Conservation (phyloP, 2,329 filamentous ascomycete genomes). For the Aspergillus transmontanensis region DNA sequence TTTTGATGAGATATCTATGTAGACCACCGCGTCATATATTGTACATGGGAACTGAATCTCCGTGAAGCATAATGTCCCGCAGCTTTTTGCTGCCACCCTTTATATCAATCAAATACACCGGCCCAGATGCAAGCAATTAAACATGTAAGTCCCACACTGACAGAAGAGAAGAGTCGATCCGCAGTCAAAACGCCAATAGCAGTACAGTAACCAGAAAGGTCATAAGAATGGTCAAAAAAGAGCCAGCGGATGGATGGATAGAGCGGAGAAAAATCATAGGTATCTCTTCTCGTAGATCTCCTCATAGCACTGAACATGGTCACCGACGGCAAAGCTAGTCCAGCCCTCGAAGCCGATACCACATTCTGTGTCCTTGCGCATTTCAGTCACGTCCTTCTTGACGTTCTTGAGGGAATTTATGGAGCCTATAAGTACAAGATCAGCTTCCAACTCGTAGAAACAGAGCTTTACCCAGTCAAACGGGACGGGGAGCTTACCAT, state of each 20-base stretch:
- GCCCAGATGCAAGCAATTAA: constrained; percentile 5
- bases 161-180: constrained; percentile 8
- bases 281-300: constrained; percentile 72
- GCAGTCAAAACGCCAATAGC: constrained; percentile 10
- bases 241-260: neutral
- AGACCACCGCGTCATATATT: constrained; percentile 12
- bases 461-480: neutral
- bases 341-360: constrained; percentile 83
- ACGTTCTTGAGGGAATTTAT: constrained; percentile 83
- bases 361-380: constrained; percentile 92
- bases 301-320: constrained; percentile 86
- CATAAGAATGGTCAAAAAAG: constrained; percentile 1
- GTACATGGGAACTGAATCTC: constrained; percentile 10
- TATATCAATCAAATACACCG: constrained; percentile 1
- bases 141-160: neutral
- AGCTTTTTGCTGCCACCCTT: neutral
- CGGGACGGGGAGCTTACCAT: constrained; percentile 64
- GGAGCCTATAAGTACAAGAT: constrained; percentile 57
- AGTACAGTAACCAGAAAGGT: constrained; percentile 12
- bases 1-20: constrained; percentile 2
- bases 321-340: constrained; percentile 75
- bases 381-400: constrained; percentile 88
- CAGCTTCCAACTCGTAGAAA: constrained; percentile 1
- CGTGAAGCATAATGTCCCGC: constrained; percentile 1
- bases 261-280: constrained; percentile 30